phyloP scores from a whole-genome alignment of 163 green algal species.

The Chlamydomonas reinhardtii region DNA sequence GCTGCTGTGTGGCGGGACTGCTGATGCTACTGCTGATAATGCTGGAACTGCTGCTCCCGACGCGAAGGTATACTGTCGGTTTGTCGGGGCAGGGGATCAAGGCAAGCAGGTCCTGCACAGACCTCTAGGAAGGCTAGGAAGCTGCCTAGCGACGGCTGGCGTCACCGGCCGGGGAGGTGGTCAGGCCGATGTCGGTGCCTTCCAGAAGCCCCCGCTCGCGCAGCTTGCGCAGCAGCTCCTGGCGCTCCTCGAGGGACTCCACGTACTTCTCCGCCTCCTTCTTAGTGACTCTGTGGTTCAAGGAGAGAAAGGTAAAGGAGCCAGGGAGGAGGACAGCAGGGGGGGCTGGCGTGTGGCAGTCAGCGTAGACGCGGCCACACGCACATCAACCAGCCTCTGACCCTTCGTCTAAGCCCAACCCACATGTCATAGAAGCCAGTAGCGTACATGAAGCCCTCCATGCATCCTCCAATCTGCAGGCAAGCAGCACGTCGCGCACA shows the following conservation, averaged over 20 bases:
- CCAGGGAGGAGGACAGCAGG: neutral
- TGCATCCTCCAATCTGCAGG: slow-evolving; percentile 76
- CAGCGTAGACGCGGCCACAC: too few species aligned
- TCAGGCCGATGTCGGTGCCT: neutral
- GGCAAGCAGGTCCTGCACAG: too few species aligned
- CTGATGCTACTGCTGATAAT: too few species aligned
- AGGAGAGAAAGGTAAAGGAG: neutral
- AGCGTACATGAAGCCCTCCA: slow-evolving; percentile 97
- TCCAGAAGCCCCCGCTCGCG: slow-evolving; percentile 13
- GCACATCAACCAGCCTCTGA: too few species aligned
- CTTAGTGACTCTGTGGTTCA: slow-evolving; percentile 68
- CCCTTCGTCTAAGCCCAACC: neutral
- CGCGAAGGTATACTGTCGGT: too few species aligned
- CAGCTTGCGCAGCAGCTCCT: slow-evolving; percentile 51
- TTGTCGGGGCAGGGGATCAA: too few species aligned
- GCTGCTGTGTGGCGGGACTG: too few species aligned
- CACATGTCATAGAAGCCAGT: slow-evolving; percentile 95
- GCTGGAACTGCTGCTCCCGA: neutral
- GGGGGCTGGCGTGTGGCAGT: neutral
- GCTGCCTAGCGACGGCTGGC: too few species aligned
- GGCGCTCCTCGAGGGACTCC: slow-evolving; percentile 70
- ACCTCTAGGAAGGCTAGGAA: too few species aligned
- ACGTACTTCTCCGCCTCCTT: slow-evolving; percentile 81
- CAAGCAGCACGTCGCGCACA: neutral
- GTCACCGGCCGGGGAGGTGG: neutral